These are phyloP conservation scores for Suillus lakei DNA, from an alignment of 768 basidiomycete genomes.

Conservation along the genomic window DNA sequence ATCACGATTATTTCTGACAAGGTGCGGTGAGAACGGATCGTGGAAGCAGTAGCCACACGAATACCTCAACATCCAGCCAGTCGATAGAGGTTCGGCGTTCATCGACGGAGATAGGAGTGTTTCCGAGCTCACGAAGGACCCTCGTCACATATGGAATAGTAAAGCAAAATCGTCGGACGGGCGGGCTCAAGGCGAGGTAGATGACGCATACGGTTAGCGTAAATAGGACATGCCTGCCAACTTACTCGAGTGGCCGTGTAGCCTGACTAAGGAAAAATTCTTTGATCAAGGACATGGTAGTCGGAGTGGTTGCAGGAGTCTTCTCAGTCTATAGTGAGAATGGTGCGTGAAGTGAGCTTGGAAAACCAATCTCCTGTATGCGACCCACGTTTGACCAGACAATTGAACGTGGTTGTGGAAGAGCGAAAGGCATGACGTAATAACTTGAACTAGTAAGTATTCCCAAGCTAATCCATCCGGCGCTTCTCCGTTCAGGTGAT, in stretches of 20 bases:
- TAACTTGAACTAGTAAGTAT: neutral
- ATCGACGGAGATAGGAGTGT: neutral
- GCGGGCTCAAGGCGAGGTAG: neutral
- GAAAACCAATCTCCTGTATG: neutral
- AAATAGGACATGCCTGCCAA: neutral
- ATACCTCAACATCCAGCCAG: neutral
- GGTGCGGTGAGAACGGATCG: slow-evolving; percentile 7
- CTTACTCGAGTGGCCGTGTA: neutral
- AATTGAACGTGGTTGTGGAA: neutral
- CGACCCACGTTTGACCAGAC: neutral
- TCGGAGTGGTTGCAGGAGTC: neutral
- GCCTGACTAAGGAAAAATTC: neutral
- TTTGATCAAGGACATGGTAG: neutral
- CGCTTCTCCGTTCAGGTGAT: neutral
- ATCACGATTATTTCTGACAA: neutral
- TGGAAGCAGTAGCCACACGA: neutral
- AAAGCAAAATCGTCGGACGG: neutral
- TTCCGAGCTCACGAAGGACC: neutral
- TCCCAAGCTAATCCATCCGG: neutral
- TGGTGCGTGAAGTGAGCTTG: neutral
- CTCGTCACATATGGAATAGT: neutral
- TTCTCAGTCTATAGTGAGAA: neutral
- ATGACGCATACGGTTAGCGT: neutral
- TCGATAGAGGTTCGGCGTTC: neutral
- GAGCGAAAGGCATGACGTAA: slow-evolving; percentile 1